Evolutionary conservation across 2,329 filamentous ascomycete species (phyloP).

Genomic region (Aspergillus sp.): DNA sequence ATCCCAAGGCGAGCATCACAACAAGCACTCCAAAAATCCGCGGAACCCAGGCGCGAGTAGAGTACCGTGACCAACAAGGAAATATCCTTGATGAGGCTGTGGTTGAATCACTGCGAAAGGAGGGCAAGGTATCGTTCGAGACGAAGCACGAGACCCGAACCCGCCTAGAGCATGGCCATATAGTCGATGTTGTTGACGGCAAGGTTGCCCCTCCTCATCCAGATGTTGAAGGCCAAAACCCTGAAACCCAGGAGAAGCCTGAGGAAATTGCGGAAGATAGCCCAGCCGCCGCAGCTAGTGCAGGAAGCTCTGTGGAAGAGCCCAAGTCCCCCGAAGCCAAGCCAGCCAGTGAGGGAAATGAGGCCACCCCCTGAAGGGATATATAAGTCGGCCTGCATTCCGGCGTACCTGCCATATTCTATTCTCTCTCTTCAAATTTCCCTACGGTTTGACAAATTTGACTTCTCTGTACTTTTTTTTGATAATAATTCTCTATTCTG

Average conservation of each 20-base stretch:
- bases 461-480: conserved; percentile 18
- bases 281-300: conserved; percentile 41
- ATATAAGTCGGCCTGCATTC: conserved; percentile 21
- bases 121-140: conserved; percentile 93
- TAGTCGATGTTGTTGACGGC: conserved; percentile 54
- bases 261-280: conserved; percentile 36
- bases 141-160: conserved; percentile 96
- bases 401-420: conserved; percentile 9
- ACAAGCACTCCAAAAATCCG: conserved; percentile 33
- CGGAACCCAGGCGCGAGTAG: conserved; percentile 74
- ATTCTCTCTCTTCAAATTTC: conserved; percentile 14
- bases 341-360: conserved; percentile 49
- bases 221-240: conserved; percentile 58
- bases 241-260: conserved; percentile 52
- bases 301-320: conserved; percentile 38
- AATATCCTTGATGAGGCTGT: conserved; percentile 83
- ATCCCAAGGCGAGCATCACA: conserved; percentile 33
- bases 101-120: conserved; percentile 67
- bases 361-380: conserved; percentile 39
- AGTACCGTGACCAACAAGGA: conserved; percentile 93
- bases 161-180: conserved; percentile 73
- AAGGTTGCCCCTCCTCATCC: conserved; percentile 54
- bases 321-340: conserved; percentile 40
- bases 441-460: conserved; percentile 3
- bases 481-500: conserved; percentile 16